Percentiles rank a stretch among this genome's conserved stretches.
Evolutionary conservation across 2,329 filamentous ascomycete species (phyloP).

Genomic region (Tolypocladium inflatum): DNA sequence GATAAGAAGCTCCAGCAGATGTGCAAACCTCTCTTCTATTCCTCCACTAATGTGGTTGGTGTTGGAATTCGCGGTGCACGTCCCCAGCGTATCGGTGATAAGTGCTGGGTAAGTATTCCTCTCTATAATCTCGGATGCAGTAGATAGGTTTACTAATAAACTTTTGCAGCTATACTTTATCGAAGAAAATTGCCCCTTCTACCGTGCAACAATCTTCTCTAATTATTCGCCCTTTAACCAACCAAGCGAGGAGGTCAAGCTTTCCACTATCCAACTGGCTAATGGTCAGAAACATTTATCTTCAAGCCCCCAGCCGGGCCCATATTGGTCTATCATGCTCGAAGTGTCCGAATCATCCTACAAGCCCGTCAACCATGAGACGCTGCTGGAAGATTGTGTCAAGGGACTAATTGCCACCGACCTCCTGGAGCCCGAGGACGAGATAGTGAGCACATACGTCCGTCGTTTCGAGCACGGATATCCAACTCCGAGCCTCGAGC

Average conservation of each 20-base stretch:
- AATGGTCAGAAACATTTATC: conserved; percentile 71
- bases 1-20: conserved; percentile 75
- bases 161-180: conserved; percentile 84
- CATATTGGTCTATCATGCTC: conserved; percentile 99
- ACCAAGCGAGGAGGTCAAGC: conserved; percentile 70
- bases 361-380: conserved; percentile 87
- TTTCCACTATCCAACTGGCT: conserved; percentile 76
- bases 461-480: conserved; percentile 97
- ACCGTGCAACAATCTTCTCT: conserved; percentile 99
- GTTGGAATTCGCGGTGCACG: conserved; percentile 87
- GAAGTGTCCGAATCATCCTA: conserved; percentile 92
- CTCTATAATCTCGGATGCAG: neutral
- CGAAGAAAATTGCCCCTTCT: conserved; percentile 97
- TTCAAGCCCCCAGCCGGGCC: conserved; percentile 65
- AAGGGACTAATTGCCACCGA: conserved; percentile 96
- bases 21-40: conserved; percentile 91
- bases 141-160: neutral
- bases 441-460: conserved; percentile 97
- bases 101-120: conserved; percentile 71
- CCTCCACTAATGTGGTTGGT: conserved; percentile 92
- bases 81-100: conserved; percentile 94
- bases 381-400: conserved; percentile 81
- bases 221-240: conserved; percentile 99
- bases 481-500: conserved; percentile 88
- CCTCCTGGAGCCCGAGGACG: conserved; percentile 82